These are phyloP conservation scores for Yarrowia divulgata DNA, from an alignment of 805 yeast genomes.

Conservation along the genomic window DNA sequence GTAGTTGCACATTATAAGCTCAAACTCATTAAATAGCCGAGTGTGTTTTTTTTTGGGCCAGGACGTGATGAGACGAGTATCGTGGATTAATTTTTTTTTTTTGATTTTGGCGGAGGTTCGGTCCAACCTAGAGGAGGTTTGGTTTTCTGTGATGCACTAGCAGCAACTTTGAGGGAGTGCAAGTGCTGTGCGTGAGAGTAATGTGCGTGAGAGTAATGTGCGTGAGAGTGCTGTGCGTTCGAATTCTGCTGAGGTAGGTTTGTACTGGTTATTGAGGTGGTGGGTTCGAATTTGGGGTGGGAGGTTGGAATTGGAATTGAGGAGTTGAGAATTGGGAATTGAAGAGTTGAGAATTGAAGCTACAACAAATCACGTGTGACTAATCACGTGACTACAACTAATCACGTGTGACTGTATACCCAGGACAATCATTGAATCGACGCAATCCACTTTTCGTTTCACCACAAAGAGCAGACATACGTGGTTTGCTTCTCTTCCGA, in stretches of 20 bases:
- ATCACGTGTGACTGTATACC: too few species aligned
- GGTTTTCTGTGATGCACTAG: neutral
- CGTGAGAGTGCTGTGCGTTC: too few species aligned
- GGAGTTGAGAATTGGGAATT: too few species aligned
- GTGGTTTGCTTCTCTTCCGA: constrained; percentile 30
- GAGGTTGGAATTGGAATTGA: too few species aligned
- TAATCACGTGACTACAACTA: too few species aligned
- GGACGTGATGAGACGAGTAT: constrained; percentile 38
- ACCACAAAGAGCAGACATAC: constrained; percentile 2
- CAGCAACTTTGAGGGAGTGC: neutral
- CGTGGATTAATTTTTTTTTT: too few species aligned
- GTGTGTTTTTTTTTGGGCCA: constrained; percentile 17
- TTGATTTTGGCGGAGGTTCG: constrained; percentile 36
- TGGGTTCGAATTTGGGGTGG: neutral
- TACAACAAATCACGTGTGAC: too few species aligned
- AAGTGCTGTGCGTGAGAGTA: neutral
- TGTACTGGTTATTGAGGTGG: constrained; percentile 14
- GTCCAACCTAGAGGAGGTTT: constrained; percentile 4
- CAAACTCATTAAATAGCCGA: constrained; percentile 26
- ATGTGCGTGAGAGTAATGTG: too few species aligned
- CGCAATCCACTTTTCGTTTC: neutral
- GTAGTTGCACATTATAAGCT: too few species aligned
- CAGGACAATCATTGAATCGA: too few species aligned
- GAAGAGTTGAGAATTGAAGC: too few species aligned
- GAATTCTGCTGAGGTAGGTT: too few species aligned